Evolutionary conservation across 768 basidiomycete genomes (phyloP).

Genomic region (Fistulinella prunicolor): DNA sequence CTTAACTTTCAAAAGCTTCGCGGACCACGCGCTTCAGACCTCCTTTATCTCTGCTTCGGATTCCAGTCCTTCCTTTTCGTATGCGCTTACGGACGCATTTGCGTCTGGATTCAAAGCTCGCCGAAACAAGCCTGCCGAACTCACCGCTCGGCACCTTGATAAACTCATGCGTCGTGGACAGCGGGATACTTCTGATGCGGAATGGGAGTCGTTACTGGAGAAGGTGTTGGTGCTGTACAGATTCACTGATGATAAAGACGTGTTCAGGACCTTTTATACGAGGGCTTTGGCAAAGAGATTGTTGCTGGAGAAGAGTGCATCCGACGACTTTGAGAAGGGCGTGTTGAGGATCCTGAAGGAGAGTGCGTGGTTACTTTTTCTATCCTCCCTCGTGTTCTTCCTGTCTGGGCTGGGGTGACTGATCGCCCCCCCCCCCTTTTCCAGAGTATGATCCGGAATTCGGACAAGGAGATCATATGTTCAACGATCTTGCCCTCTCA

Average conservation of each 20-base stretch:
- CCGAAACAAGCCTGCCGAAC: conserved; percentile 83
- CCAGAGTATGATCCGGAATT: conserved; percentile 95
- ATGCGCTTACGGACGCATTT: conserved; percentile 74
- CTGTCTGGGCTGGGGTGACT: not conserved
- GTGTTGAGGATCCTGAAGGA: conserved; percentile 87
- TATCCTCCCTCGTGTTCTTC: not conserved
- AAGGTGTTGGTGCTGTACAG: conserved; percentile 72
- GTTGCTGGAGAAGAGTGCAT: conserved; percentile 79
- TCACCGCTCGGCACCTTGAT: conserved; percentile 91
- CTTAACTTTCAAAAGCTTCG: conserved; percentile 61
- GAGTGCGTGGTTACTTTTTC: conserved; percentile 41
- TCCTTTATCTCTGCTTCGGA: conserved; percentile 49
- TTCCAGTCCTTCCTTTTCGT: conserved; percentile 55
- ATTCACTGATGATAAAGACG: conserved; percentile 90
- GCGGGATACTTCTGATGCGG: conserved; percentile 56
- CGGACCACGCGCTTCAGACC: conserved; percentile 45
- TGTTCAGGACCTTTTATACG: conserved; percentile 91
- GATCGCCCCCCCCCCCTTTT: conserved; percentile 17
- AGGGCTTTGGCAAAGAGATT: conserved; percentile 84
- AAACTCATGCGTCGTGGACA: conserved; percentile 85
- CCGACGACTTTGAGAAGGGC: conserved; percentile 80
- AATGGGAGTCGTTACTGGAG: conserved; percentile 63
- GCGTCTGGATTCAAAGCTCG: conserved; percentile 68
- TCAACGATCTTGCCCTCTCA: conserved; percentile 82
- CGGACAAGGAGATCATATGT: conserved; percentile 92